Base-by-base conservation (phyloP, 768 basidiomycete species). In the Boletus coccyginus region DNA sequence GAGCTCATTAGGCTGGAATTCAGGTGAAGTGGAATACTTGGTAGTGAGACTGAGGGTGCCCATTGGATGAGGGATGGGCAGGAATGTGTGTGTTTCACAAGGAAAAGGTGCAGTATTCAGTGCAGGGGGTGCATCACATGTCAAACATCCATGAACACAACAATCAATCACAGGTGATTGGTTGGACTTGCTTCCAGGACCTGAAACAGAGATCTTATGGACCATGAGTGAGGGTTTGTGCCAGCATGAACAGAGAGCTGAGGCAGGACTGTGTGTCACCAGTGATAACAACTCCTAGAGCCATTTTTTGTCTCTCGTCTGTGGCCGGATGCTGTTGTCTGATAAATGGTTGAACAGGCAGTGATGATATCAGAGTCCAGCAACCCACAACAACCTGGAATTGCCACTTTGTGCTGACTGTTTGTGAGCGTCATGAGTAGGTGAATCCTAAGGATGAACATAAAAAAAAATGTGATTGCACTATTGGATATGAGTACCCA, bases 221-320 rank as follows among this genome's bases (percentile, higher is more conserved):
- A 98, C 82, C 2, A 92, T 94, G 58, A 97, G 81, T 1, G 92
- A 91, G 1, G 95, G 95, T 63, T 94, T 87, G 9, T 92, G 79
- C 94, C 96, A 98, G 24, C 89, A 82, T 16, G 88, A 83, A 19
- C 84, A 81, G 16, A 98, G 75, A 9, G 85, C 80, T 3, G 85
- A 77, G 2, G 89, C 81, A 6, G 91, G 79, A 49, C 81, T 81
- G 40, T 84, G 79, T 3, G 91, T 87, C 14, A 93, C 78, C 17
- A 76, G 71, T 1, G 92, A 84, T 2, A 98, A 77, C 3, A 86
- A 74, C 31, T 83, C 77, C 67, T 92, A 94, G 16, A 88, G 72
- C 41, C 78, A 74, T 48, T 79, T 77, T 66, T 98, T 95, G 39
- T 83, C 79, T 9, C 81, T 74, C 0, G 85, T 85, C 59, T 86